Evolutionary conservation across 345 rosid genomes (phyloP), one percentile per base, ranked within the genome.

Genomic region (Salix suchowensis): DNA sequence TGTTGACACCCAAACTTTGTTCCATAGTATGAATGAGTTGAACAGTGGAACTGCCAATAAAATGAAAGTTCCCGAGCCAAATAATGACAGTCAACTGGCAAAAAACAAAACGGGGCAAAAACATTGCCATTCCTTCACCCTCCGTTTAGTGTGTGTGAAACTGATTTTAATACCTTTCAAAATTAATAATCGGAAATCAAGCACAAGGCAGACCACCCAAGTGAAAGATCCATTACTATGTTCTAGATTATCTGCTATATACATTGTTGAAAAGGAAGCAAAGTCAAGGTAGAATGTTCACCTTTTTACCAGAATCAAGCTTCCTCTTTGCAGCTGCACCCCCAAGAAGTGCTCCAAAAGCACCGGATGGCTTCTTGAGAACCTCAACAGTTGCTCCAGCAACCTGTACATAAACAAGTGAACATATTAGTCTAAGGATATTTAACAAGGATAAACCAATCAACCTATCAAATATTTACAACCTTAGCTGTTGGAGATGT

Each of bases 291-390:
- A 65, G 39, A 62, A 64, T 7, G 7, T 88, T 73, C 46, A 91
- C 97, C 84, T 83, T 88, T 66, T 84, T 87, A n/a, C 78, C 84
- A 26, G 52, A 72, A 70, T 77, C 87, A 73, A 74, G 75, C 71
- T 82, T 88, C 76, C 86, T 89, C 86, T 88, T 90, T 34, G 84
- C 62, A 28, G 76, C 80, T 23, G 74, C 65, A 23, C 71, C 79
- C 44, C 92, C 91, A 52, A 86, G 82, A 79, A 90, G 77, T 16
- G 87, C 89, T 72, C 90, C 93, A 39, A 91, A 82, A 75, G 84
- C 87, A 79, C 89, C 76, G 70, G 77, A 84, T 76, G 89, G 91
- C 77, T 88, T 89, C 91, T 86, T 88, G 62, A 74, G 84, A 79
- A 71, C 86, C 81, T 82, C 91, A 82, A 85, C 85, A 54, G 84